Conservation (phyloP, 1,284 basidiomycete genomes). For the Marasmius fiardii region DNA sequence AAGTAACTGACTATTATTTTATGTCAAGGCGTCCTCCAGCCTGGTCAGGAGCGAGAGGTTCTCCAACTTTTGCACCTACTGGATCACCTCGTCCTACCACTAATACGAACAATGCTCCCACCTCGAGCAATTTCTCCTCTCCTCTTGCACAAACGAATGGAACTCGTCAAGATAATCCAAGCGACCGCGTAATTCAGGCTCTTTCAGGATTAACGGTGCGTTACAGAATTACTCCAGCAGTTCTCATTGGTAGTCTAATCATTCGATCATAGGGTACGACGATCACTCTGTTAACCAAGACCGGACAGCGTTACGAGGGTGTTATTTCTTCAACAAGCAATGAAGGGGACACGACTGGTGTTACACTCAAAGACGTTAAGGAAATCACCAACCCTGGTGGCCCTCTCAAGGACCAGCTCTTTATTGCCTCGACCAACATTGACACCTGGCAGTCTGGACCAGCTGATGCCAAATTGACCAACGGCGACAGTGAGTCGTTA, state of each 20-base stretch:
- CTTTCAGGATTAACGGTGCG: slow-evolving; percentile 65
- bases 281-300: slow-evolving; percentile 67
- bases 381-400: slow-evolving; percentile 60
- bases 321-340: slow-evolving; percentile 56
- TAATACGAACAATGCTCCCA: slow-evolving; percentile 32
- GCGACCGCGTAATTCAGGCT: slow-evolving; percentile 56
- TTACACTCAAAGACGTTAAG: slow-evolving; percentile 73
- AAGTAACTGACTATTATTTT: too few species aligned
- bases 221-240: slow-evolving; percentile 17
- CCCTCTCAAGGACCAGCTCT: slow-evolving; percentile 63
- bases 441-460: slow-evolving; percentile 71
- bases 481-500: slow-evolving; percentile 58
- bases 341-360: slow-evolving; percentile 66
- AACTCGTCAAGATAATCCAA: slow-evolving; percentile 39
- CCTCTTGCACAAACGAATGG: slow-evolving; percentile 49
- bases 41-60: slow-evolving; percentile 61
- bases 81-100: slow-evolving; percentile 47
- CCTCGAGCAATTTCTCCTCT: slow-evolving; percentile 41
- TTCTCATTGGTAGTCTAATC: slow-evolving; percentile 1
- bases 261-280: slow-evolving; percentile 56
- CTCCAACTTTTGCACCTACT: slow-evolving; percentile 62
- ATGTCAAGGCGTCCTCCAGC: slow-evolving; percentile 49
- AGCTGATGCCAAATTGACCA: slow-evolving; percentile 61
- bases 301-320: slow-evolving; percentile 66
- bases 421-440: slow-evolving; percentile 69